A percentile compares a stretch with the other conserved stretches of the same genome.
Conservation (phyloP, 2,329 filamentous ascomycete genomes). For the Cordyceps militaris region DNA sequence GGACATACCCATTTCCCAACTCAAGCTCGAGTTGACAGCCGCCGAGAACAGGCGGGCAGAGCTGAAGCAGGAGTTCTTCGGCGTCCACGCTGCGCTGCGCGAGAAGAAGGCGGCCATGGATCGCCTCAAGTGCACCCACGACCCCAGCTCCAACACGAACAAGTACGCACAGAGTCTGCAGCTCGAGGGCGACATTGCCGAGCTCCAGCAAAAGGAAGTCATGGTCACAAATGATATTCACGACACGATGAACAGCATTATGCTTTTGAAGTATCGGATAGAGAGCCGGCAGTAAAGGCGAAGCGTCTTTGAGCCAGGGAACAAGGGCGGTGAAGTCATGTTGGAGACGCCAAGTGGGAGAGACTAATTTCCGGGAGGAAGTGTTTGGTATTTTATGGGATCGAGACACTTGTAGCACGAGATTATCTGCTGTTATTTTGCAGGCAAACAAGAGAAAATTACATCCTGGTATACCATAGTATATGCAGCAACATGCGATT, state of each 20-base stretch:
- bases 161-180: background rate
- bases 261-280: slow-evolving; percentile 1
- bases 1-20: background rate
- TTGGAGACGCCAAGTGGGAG: too few species aligned
- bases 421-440: too few species aligned
- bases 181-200: slow-evolving; percentile 1
- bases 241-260: background rate
- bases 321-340: too few species aligned
- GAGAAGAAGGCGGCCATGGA: background rate
- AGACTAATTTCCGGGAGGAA: too few species aligned
- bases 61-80: slow-evolving; percentile 1
- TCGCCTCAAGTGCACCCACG: background rate
- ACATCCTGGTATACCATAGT: too few species aligned
- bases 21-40: background rate
- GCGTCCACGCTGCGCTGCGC: background rate
- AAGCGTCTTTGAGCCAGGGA: too few species aligned
- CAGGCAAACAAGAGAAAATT: too few species aligned
- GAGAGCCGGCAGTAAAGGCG: background rate
- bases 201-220: background rate
- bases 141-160: background rate
- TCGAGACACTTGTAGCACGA: too few species aligned
- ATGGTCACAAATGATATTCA: background rate
- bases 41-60: background rate
- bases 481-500: too few species aligned
- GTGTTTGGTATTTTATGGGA: too few species aligned